Base-by-base conservation (phyloP, 768 basidiomycete genomes). In the Megacollybia marginata region DNA sequence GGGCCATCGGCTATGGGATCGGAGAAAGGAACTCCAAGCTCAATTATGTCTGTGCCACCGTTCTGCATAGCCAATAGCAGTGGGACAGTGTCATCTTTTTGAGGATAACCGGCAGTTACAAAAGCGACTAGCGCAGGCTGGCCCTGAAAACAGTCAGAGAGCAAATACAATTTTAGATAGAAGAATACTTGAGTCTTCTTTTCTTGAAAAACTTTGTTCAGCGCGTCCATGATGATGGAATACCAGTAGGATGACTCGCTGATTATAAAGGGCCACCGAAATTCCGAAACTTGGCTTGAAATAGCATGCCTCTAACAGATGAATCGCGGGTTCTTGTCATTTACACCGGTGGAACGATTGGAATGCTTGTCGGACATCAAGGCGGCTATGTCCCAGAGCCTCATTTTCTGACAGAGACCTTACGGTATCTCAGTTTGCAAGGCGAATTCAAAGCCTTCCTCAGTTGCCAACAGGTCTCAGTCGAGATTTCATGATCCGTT, bases 1-100 rank as follows among this genome's bases (percentile, higher is more conserved):
- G 89, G 90, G 0, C 95, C 95, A 68, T 99, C 95, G 2, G 92
- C 94, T 57, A 92, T 90, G 16, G 94, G 95, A 69, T 97, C 95
- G 48, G 90, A 94, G 72, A 95, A 97, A 0, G 94, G 92, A 28
- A 97, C 78, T 15, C 95, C 95, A 15, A 99, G 77, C 65, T 99
- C 95, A 53, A 98, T 93, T 52, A 97, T 80, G 64, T 97, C 93
- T 42, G 91, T 80, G 6, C 95, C 95, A 48, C 95, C 95, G 42
- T 79, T 78, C 65, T 98, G 87, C 83, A 99, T 90, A 20, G 89
- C 88, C 33, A 98, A 79, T 72, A 97, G 65, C 51, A 92, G 76
- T 2, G 89, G 83, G 10, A 95, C 89, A 0, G 95, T 97, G 51
- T 87, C 85, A 60, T 82, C 72, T 48, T 67, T 65, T 8, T 71